Conservation (phyloP, 192 early-diverging fungal species). For the Podochytrium sp. region DNA sequence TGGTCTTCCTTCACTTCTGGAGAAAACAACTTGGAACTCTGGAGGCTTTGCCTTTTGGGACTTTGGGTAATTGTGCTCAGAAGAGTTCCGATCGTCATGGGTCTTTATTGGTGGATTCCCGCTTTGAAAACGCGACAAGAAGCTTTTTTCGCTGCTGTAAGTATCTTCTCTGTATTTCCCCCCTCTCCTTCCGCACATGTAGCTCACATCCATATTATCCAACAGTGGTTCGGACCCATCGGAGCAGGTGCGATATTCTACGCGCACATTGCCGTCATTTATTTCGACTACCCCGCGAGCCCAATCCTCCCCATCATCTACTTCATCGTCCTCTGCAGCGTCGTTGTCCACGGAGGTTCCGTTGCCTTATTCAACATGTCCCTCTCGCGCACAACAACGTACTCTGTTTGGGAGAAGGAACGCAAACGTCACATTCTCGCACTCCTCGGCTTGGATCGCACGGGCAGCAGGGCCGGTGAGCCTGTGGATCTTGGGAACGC, state of each 20-base stretch:
- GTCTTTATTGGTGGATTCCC: constrained; percentile 69
- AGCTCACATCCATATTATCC: not conserved
- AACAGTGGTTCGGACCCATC: constrained; percentile 87
- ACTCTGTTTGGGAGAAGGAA: not conserved
- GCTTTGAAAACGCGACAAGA: constrained; percentile 73
- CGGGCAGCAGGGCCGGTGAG: too few relatives aligned
- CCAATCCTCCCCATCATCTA: constrained; percentile 40
- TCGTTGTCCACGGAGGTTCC: constrained; percentile 82
- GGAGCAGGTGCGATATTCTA: constrained; percentile 71
- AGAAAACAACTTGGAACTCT: constrained; percentile 51
- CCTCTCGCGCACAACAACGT: constrained; percentile 12
- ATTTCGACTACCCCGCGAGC: constrained; percentile 1
- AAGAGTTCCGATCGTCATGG: constrained; percentile 69
- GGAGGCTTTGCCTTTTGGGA: constrained; percentile 69
- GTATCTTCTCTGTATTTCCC: too few relatives aligned
- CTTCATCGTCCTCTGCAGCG: constrained; percentile 74
- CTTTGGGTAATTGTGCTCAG: constrained; percentile 71
- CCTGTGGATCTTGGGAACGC: too few relatives aligned
- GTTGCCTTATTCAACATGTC: constrained; percentile 66
- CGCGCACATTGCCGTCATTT: constrained; percentile 46
- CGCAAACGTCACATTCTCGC: too few relatives aligned
- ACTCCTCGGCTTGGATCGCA: too few relatives aligned
- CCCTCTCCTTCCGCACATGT: too few relatives aligned
- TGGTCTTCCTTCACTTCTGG: constrained; percentile 67
- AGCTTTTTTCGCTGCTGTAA: constrained; percentile 73